These are phyloP conservation scores for Litchi chinensis DNA, from an alignment of 345 rosid genomes.

Conservation along the genomic window DNA sequence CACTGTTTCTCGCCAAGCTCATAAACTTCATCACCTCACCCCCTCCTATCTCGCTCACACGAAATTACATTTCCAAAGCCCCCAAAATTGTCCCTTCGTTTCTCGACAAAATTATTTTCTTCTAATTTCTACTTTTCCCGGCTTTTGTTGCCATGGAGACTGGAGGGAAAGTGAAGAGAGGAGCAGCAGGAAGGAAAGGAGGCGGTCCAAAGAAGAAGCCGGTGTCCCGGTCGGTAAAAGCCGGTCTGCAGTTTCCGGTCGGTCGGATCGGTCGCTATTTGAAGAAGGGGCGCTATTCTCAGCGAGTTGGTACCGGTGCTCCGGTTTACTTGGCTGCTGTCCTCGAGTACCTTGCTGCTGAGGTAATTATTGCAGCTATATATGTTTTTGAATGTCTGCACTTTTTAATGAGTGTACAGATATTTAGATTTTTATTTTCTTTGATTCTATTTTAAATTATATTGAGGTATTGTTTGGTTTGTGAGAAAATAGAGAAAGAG, in stretches of 20 bases:
- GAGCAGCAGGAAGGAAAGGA: slow-evolving; percentile 67
- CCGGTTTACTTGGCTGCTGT: slow-evolving; percentile 84
- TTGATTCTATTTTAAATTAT: neutral
- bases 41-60: neutral
- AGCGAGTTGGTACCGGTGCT: slow-evolving; percentile 76
- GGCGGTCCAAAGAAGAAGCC: slow-evolving; percentile 84
- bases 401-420: neutral
- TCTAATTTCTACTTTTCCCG: too few relatives aligned
- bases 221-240: slow-evolving; percentile 72
- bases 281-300: slow-evolving; percentile 71
- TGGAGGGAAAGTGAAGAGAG: slow-evolving; percentile 59
- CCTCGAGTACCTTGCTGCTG: slow-evolving; percentile 86
- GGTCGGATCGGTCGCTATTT: slow-evolving; percentile 80
- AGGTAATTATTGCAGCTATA: slow-evolving; percentile 34
- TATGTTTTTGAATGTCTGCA: neutral
- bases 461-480: slow-evolving; percentile 8
- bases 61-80: neutral
- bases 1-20: slow-evolving; percentile 4
- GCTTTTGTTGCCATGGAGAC: slow-evolving; percentile 46
- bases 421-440: neutral
- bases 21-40: slow-evolving; percentile 5
- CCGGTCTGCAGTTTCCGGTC: slow-evolving; percentile 81
- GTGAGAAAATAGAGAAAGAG: neutral
- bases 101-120: neutral
- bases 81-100: slow-evolving; percentile 1